These are phyloP conservation scores for Solanum aculeatissimum DNA, from an alignment of 305 asterid species.

Conservation along the genomic window DNA sequence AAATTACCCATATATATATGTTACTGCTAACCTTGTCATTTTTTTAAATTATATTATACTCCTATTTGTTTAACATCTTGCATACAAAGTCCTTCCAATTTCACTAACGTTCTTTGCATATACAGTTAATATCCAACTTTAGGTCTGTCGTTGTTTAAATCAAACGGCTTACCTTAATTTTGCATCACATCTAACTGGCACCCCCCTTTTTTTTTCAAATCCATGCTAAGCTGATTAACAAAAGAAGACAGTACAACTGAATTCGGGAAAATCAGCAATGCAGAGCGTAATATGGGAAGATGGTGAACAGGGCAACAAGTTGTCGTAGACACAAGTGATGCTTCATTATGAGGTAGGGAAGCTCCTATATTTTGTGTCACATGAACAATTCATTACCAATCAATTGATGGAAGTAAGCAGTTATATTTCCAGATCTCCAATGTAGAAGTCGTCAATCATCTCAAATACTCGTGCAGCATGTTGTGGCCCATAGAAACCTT, in stretches of 20 bases:
- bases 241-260: neutral
- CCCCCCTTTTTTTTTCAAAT: neutral
- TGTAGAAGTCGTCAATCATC: slow-evolving; percentile 72
- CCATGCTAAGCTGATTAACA: neutral
- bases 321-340: neutral
- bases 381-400: neutral
- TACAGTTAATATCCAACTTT: too few species aligned
- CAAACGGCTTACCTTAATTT: too few species aligned
- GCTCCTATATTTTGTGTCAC: neutral
- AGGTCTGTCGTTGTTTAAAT: too few species aligned
- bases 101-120: too few species aligned
- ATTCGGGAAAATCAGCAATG: neutral
- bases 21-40: too few species aligned
- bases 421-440: slow-evolving; percentile 49
- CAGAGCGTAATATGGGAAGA: neutral
- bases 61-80: too few species aligned
- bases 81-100: too few species aligned
- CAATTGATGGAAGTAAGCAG: neutral
- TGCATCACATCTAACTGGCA: too few species aligned
- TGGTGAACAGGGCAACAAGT: neutral
- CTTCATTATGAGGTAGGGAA: neutral
- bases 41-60: too few species aligned
- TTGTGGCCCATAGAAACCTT: slow-evolving; percentile 90
- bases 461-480: slow-evolving; percentile 82
- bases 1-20: too few species aligned